These are phyloP conservation scores for Silene coronaria DNA, from an alignment of 179 eudicot genomes.

Conservation along the genomic window DNA sequence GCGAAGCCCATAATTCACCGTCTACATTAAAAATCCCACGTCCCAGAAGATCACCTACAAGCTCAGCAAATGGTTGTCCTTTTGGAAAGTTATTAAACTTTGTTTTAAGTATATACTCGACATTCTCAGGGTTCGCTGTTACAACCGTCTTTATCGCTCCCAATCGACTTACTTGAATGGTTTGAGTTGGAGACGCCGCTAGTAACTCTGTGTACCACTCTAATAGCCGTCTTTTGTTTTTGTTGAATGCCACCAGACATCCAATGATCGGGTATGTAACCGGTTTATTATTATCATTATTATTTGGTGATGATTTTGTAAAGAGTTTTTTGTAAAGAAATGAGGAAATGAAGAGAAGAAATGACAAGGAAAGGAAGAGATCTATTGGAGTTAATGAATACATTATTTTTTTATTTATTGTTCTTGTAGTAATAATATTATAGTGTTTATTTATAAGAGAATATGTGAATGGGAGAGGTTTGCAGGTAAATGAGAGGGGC, in stretches of 20 bases:
- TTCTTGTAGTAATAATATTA: too few species aligned
- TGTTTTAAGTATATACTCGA: conserved; percentile 48
- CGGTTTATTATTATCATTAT: conserved; percentile 16
- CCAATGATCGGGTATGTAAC: conserved; percentile 52
- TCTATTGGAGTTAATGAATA: conserved; percentile 8
- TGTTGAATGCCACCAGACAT: conserved; percentile 40
- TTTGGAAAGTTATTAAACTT: conserved; percentile 50
- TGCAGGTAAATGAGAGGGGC: background rate
- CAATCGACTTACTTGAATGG: conserved; percentile 34
- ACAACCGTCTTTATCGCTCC: conserved; percentile 36
- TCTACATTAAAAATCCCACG: conserved; percentile 56
- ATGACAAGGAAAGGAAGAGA: conserved; percentile 15
- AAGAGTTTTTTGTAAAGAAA: background rate
- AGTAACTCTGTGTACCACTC: conserved; percentile 58
- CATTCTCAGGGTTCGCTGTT: conserved; percentile 54
- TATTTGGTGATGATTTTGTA: background rate
- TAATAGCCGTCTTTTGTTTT: conserved; percentile 38
- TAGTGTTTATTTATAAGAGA: too few species aligned
- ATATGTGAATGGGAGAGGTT: background rate
- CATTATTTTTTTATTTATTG: too few species aligned
- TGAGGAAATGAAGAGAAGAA: conserved; percentile 7
- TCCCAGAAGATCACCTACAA: conserved; percentile 49
- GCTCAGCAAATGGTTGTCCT: conserved; percentile 41
- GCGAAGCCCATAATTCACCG: conserved; percentile 52
- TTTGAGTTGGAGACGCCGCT: conserved; percentile 31